These are phyloP conservation scores for Vaccinium macrocarpon DNA, from an alignment of 148 eudicot genomes.

Conservation along the genomic window DNA sequence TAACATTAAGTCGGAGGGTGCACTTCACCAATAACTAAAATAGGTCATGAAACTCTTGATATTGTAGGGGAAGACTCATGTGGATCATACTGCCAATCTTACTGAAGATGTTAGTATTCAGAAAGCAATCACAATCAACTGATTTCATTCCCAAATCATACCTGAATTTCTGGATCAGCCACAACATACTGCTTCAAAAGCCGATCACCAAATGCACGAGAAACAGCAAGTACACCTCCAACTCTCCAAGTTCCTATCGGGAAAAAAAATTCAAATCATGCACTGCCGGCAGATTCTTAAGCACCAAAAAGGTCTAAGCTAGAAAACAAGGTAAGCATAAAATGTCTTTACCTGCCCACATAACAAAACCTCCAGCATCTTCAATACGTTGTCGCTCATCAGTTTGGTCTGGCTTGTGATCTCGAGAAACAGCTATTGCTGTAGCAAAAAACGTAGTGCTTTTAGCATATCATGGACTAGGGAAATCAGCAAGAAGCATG, in stretches of 20 bases:
- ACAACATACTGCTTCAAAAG: slow-evolving; percentile 93
- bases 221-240: slow-evolving; percentile 99
- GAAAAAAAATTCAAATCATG: slow-evolving; percentile 16
- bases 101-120: neutral
- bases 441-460: slow-evolving; percentile 17
- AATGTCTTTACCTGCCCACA: slow-evolving; percentile 85
- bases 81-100: neutral
- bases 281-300: slow-evolving; percentile 6
- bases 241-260: slow-evolving; percentile 93
- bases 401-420: slow-evolving; percentile 98
- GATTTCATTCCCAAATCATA: slow-evolving; percentile 13
- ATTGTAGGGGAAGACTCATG: neutral
- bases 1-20: neutral
- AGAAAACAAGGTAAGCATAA: neutral
- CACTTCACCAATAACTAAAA: neutral
- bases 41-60: neutral
- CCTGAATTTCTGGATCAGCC: slow-evolving; percentile 97
- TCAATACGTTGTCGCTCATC: slow-evolving; percentile 95
- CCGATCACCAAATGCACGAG: slow-evolving; percentile 98
- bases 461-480: neutral
- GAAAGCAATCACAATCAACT: neutral
- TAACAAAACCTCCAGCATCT: slow-evolving; percentile 97
- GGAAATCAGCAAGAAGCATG: neutral
- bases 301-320: neutral
- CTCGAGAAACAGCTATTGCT: slow-evolving; percentile 98